Conservation (phyloP, 495 filamentous ascomycete species). For the Cercophora samala region DNA sequence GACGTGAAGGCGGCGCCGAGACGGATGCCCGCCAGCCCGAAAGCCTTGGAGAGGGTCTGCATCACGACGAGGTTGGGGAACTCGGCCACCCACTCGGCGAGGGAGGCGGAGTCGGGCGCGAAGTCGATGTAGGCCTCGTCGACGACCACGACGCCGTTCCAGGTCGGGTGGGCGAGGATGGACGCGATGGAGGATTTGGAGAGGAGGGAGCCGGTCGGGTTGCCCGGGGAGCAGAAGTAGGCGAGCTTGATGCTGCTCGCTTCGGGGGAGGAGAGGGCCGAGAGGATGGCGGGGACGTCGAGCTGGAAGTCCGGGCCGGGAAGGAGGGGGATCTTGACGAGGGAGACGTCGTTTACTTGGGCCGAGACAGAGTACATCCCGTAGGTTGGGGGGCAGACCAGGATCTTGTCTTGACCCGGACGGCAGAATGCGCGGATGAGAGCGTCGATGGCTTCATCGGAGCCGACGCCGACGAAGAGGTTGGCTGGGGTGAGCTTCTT, state of each 20-base stretch:
- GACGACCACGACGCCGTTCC: slow-evolving; percentile 91
- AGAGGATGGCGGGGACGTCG: slow-evolving; percentile 65
- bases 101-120: slow-evolving; percentile 68
- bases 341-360: slow-evolving; percentile 81
- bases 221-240: slow-evolving; percentile 92
- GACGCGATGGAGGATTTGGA: slow-evolving; percentile 68
- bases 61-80: slow-evolving; percentile 97
- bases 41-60: slow-evolving; percentile 96
- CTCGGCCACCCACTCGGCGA: slow-evolving; percentile 90
- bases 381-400: slow-evolving; percentile 94
- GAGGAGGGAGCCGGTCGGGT: slow-evolving; percentile 80
- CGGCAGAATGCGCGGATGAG: slow-evolving; percentile 88
- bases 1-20: slow-evolving; percentile 64
- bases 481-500: slow-evolving; percentile 74
- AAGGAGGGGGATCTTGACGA: slow-evolving; percentile 78
- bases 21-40: slow-evolving; percentile 90
- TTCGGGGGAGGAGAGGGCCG: slow-evolving; percentile 51
- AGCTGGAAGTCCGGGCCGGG: slow-evolving; percentile 61
- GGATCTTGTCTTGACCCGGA: slow-evolving; percentile 81
- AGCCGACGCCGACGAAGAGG: slow-evolving; percentile 91
- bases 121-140: slow-evolving; percentile 99
- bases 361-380: slow-evolving; percentile 97
- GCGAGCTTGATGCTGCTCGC: slow-evolving; percentile 68
- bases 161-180: slow-evolving; percentile 81
- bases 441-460: slow-evolving; percentile 93